A percentile compares a stretch with the other conserved stretches of the same genome.
These are phyloP conservation scores for Aphanoascus verrucosus DNA, from an alignment of 2,329 filamentous ascomycete genomes.

Conservation along the genomic window DNA sequence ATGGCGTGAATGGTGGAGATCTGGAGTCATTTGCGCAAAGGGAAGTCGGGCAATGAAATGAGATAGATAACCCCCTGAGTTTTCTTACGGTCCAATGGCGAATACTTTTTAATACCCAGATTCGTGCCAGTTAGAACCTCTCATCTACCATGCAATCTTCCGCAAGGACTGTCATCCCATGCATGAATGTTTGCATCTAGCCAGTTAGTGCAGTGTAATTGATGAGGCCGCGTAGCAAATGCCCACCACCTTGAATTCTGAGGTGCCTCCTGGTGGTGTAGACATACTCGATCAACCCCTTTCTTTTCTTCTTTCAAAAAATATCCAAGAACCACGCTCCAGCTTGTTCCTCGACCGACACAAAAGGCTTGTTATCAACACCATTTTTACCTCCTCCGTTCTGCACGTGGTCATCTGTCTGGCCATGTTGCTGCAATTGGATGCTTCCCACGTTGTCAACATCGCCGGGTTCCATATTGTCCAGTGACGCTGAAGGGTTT, in stretches of 20 bases:
- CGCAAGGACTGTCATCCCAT: no score
- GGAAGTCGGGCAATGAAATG: not conserved
- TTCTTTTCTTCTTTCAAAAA: constrained; percentile 1
- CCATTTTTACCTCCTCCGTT: not conserved
- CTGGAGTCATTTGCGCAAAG: constrained; percentile 9
- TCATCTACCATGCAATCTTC: no score
- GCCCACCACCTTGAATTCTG: not conserved
- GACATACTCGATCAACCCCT: not conserved
- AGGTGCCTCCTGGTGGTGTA: not conserved
- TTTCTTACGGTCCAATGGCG: constrained; percentile 3
- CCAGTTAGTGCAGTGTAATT: no score
- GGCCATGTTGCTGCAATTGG: not conserved
- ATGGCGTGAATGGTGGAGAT: constrained; percentile 10
- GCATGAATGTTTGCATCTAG: no score
- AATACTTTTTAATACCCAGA: not conserved
- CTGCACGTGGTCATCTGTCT: not conserved
- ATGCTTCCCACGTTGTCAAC: not conserved
- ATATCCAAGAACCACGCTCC: constrained; percentile 13
- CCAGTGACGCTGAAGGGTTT: not conserved
- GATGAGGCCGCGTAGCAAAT: no score
- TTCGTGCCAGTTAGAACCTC: no score
- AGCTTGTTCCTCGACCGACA: constrained; percentile 12
- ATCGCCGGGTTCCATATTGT: not conserved
- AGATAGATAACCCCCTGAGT: not conserved
- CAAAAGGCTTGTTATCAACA: not conserved